phyloP scores from a whole-genome alignment of 495 filamentous ascomycete species.

The Aspergillus sclerotioniger region DNA sequence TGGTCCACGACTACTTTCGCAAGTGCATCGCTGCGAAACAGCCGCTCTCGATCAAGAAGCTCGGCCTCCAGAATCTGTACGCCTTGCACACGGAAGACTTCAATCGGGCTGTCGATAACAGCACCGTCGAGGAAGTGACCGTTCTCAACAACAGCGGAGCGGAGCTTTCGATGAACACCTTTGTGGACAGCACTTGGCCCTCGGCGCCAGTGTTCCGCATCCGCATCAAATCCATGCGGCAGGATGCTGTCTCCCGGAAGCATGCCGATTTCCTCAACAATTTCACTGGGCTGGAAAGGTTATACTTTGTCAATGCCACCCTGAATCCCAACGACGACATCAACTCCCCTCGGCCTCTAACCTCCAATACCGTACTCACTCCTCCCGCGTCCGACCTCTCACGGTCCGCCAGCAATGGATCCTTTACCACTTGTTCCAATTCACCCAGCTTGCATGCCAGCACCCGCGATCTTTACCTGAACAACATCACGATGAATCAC shows the following conservation, averaged over 20 bases:
- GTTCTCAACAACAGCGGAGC: conserved; percentile 48
- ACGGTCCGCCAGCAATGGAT: conserved; percentile 12
- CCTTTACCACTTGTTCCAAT: conserved; percentile 24
- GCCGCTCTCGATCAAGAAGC: conserved; percentile 42
- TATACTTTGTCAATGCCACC: conserved; percentile 47
- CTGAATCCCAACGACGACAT: conserved; percentile 28
- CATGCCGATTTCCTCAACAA: conserved; percentile 38
- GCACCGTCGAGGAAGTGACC: conserved; percentile 48
- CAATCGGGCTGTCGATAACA: conserved; percentile 37
- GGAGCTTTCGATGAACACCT: conserved; percentile 46
- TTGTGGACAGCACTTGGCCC: conserved; percentile 55
- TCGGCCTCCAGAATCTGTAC: conserved; percentile 58
- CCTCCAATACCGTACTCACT: conserved; percentile 25
- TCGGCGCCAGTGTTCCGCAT: conserved; percentile 21
- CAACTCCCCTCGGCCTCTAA: conserved; percentile 27
- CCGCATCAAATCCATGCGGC: conserved; percentile 39
- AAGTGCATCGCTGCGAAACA: conserved; percentile 46
- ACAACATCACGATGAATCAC: conserved; percentile 46
- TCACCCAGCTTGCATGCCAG: conserved; percentile 23
- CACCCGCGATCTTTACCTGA: conserved; percentile 45
- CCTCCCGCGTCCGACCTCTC: conserved; percentile 28
- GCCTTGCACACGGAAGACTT: conserved; percentile 49
- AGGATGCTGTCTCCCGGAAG: conserved; percentile 41
- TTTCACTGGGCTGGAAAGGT: conserved; percentile 40
- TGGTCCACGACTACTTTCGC: conserved; percentile 55